Evolutionary conservation across 1,139 yeast species (phyloP), one percentile per base, ranked within the genome.

Genomic region (Schizosaccharomyces versatilis): DNA sequence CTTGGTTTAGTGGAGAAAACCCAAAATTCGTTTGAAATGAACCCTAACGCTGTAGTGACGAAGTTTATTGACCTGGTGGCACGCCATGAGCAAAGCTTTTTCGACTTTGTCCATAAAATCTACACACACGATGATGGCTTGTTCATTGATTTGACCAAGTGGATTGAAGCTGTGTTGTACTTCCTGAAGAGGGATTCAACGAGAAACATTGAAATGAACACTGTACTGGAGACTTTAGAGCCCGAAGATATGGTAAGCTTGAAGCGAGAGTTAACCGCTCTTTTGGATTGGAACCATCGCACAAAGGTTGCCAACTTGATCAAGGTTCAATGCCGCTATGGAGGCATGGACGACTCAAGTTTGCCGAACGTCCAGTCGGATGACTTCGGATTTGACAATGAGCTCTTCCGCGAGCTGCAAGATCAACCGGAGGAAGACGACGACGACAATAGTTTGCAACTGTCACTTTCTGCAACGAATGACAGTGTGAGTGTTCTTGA

Each of bases 121-220:
- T 86, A 86, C 65, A 62, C 73, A 32, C 78, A 82, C 59, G 96
- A 88, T 63, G 75, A 79, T 52, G 83, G 83, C 17, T 68, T 88
- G 3, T 88, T 88, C 66, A 76, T 78, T 57, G 79, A 79, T 10
- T 69, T 88, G 54, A 74, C 84, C 54, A 67, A 68, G 14, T 88
- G 96, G 95, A 74, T 84, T 59, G 71, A 81, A 52, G 65, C 66
- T 6, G 73, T 84, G 54, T 69, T 85, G 48, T 72, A 79, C 54
- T 74, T 79, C 60, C 75, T 85, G 59, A 79, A 80, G 60, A 69
- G 68, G 2, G 78, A 82, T 40, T 72, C 66, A 41, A 63, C 65
- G 17, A 53, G 59, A 54, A 61, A 62, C 42, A 57, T 71, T 7
- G 73, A 71, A 54, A 59, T 71, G 58, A 63, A 64, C 3, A 60